A percentile compares a stretch with the other conserved stretches of the same genome.
Conservation (phyloP, 2,329 filamentous ascomycete species). For the Fusarium redolens region DNA sequence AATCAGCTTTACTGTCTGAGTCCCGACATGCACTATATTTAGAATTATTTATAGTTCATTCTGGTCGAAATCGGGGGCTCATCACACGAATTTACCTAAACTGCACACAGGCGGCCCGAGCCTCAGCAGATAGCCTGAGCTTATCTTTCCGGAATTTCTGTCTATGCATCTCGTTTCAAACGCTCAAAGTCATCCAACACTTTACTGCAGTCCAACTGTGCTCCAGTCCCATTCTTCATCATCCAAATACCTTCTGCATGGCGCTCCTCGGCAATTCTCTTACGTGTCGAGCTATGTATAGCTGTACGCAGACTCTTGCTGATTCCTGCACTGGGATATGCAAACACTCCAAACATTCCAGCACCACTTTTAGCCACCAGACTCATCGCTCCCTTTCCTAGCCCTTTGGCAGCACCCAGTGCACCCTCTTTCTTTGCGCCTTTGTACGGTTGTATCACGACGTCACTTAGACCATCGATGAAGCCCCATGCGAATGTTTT, state of each 20-base stretch:
- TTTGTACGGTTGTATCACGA: not conserved
- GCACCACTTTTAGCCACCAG: not conserved
- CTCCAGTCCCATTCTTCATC: not conserved
- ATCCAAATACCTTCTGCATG: slow-evolving; percentile 10
- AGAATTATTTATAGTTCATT: too few species aligned
- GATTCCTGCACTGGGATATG: slow-evolving; percentile 10
- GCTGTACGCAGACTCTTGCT: slow-evolving; percentile 9
- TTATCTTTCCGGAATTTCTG: too few species aligned
- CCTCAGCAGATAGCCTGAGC: too few species aligned
- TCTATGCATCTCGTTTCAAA: not conserved
- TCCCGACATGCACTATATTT: too few species aligned
- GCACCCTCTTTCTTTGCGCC: not conserved
- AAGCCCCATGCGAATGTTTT: not conserved
- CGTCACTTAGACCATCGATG: not conserved
- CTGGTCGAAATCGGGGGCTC: too few species aligned
- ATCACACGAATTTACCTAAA: too few species aligned
- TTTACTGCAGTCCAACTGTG: not conserved
- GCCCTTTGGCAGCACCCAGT: not conserved
- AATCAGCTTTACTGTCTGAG: not conserved
- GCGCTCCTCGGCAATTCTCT: not conserved
- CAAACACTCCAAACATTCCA: slow-evolving; percentile 13
- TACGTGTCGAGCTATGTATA: slow-evolving; percentile 1
- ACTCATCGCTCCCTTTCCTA: not conserved
- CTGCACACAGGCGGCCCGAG: too few species aligned
- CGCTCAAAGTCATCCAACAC: not conserved